Percentiles rank a stretch among this genome's conserved stretches.
Evolutionary conservation across 2,329 filamentous ascomycete species (phyloP).

Genomic region (Beauveria sp.): DNA sequence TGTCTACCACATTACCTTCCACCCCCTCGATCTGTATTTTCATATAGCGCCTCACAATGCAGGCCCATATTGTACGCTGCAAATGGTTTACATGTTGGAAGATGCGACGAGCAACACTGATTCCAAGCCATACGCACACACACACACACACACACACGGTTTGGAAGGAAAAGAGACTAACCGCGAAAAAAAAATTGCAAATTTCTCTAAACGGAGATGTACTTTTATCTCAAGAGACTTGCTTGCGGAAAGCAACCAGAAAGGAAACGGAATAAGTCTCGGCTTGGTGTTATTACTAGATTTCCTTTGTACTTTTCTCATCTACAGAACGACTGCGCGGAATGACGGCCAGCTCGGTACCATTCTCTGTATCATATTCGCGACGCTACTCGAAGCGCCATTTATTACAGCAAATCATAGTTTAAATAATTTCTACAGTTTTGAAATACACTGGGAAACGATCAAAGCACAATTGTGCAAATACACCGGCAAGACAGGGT

Average conservation of each 20-base stretch:
- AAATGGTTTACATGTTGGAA: not conserved
- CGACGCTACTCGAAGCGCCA: conserved; percentile 18
- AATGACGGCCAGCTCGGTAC: not conserved
- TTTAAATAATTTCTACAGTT: not conserved
- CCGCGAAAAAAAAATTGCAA: not conserved
- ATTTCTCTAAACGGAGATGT: conserved; percentile 4
- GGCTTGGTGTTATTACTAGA: conserved; percentile 6
- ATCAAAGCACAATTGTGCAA: not conserved
- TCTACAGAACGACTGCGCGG: conserved; percentile 4
- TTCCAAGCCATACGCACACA: not conserved
- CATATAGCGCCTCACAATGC: not conserved
- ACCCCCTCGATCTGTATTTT: not conserved
- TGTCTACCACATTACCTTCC: not conserved
- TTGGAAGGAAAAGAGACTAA: not conserved
- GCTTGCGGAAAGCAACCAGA: conserved; percentile 8
- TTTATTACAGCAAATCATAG: conserved; percentile 9
- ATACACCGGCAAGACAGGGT: conserved; percentile 7
- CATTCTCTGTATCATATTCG: conserved; percentile 18
- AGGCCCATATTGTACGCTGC: not conserved
- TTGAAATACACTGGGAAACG: no score
- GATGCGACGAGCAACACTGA: not conserved
- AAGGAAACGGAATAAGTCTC: not conserved
- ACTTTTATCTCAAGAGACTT: conserved; percentile 3
- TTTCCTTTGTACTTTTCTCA: conserved; percentile 4
- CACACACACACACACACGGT: not conserved